A percentile compares a stretch with the other conserved stretches of the same genome.
Evolutionary conservation across 495 filamentous ascomycete species (phyloP).

Genomic region (Penicillium coprophilum): DNA sequence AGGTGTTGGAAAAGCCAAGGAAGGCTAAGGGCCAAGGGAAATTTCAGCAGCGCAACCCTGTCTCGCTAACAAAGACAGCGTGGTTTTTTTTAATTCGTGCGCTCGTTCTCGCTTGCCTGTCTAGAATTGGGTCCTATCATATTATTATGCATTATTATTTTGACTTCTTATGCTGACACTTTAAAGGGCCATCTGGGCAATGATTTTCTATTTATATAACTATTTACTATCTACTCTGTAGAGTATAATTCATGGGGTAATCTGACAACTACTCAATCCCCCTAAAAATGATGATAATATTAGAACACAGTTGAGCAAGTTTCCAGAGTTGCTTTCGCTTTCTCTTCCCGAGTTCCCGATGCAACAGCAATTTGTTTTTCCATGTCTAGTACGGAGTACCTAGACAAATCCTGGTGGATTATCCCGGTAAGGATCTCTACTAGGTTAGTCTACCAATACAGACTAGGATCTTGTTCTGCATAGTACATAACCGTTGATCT

Average conservation of each 20-base stretch:
- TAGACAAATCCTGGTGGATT: slow-evolving; percentile 1
- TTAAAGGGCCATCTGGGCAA: not conserved
- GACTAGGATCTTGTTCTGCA: slow-evolving; percentile 3
- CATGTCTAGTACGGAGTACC: not conserved
- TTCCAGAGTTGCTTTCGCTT: slow-evolving; percentile 2
- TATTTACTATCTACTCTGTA: too few species aligned
- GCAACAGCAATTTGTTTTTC: slow-evolving; percentile 4
- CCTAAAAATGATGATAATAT: not conserved
- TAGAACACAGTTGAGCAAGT: not conserved
- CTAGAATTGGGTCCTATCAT: not conserved
- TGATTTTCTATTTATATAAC: not conserved
- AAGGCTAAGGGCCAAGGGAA: slow-evolving; percentile 3
- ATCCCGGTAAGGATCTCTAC: slow-evolving; percentile 7
- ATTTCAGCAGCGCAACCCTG: slow-evolving; percentile 4
- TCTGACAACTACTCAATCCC: too few species aligned
- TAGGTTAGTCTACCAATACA: not conserved
- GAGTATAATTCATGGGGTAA: too few species aligned
- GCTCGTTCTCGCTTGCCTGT: not conserved
- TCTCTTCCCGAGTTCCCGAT: slow-evolving; percentile 6
- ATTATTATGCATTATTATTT: not conserved
- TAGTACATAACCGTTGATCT: slow-evolving; percentile 10
- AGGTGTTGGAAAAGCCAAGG: not conserved
- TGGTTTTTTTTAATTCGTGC: not conserved
- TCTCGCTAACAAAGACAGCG: slow-evolving; percentile 10
- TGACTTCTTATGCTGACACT: not conserved